These are phyloP conservation scores for Colletotrichum acutatum DNA, from an alignment of 2,329 filamentous ascomycete species.

Conservation along the genomic window DNA sequence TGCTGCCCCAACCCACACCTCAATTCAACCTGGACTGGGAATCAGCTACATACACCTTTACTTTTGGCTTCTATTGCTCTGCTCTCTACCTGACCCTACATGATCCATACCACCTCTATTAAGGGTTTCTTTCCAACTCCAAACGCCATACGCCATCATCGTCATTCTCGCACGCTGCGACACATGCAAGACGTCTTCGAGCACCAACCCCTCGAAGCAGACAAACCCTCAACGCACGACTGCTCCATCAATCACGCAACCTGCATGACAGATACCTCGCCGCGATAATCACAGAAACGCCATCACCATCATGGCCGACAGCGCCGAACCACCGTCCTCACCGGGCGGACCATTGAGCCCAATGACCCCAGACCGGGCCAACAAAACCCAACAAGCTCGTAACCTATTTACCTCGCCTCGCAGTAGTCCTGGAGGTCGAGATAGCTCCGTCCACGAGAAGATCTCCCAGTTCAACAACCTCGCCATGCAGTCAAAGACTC, in stretches of 20 bases:
- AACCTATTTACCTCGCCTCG: constrained; percentile 50
- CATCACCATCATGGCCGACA: constrained; percentile 51
- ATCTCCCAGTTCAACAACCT: constrained; percentile 80
- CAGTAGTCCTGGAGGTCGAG: constrained; percentile 53
- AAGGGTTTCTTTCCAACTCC: constrained; percentile 10
- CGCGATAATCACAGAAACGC: not conserved
- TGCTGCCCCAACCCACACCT: not conserved
- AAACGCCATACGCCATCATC: constrained; percentile 13
- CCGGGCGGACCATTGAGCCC: constrained; percentile 66
- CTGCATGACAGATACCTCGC: not conserved
- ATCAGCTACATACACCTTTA: constrained; percentile 14
- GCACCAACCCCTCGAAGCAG: not conserved
- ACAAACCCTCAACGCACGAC: not conserved
- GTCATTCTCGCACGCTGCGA: not conserved
- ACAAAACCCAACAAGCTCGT: constrained; percentile 56
- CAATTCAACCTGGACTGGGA: not conserved
- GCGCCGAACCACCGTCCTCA: constrained; percentile 63
- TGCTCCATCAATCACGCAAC: not conserved
- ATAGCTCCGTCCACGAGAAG: constrained; percentile 73
- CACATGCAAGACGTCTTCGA: constrained; percentile 4
- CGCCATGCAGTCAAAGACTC: constrained; percentile 67
- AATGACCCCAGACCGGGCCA: constrained; percentile 72
- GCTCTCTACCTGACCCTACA: not conserved
- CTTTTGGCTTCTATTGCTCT: too few species aligned
- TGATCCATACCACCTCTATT: constrained; percentile 25